Conservation (phyloP, 306 rosid genomes). For the Comarum palustre region DNA sequence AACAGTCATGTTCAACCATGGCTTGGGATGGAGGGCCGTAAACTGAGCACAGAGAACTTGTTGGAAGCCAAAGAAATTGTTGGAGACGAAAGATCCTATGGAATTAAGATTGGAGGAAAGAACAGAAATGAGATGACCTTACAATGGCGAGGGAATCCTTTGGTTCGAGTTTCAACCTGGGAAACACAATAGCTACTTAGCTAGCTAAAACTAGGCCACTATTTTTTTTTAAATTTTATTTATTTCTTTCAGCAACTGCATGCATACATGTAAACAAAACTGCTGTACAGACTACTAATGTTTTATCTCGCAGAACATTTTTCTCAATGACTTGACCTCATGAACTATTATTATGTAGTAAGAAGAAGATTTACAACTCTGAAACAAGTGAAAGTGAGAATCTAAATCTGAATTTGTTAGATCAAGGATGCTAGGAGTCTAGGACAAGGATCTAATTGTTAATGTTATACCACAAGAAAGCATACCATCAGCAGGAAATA, state of each 20-base stretch:
- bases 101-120: slow-evolving; percentile 35
- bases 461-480: background rate
- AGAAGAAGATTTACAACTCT: background rate
- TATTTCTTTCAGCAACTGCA: background rate
- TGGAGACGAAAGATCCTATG: slow-evolving; percentile 37
- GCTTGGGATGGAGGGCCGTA: slow-evolving; percentile 32
- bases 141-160: slow-evolving; percentile 44
- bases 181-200: slow-evolving; percentile 27
- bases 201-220: background rate
- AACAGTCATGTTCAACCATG: slow-evolving; percentile 3
- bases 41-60: slow-evolving; percentile 39
- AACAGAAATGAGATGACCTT: slow-evolving; percentile 46
- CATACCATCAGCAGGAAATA: background rate
- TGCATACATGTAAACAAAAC: background rate
- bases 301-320: background rate
- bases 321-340: background rate
- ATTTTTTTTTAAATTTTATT: background rate
- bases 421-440: background rate
- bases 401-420: background rate
- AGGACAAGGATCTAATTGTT: background rate
- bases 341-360: background rate
- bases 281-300: slow-evolving; percentile 4
- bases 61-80: slow-evolving; percentile 46
- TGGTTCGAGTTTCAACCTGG: slow-evolving; percentile 59
- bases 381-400: background rate